Evolutionary conservation across 2,329 filamentous ascomycete species (phyloP).

Genomic region (Colletotrichum graminicola): DNA sequence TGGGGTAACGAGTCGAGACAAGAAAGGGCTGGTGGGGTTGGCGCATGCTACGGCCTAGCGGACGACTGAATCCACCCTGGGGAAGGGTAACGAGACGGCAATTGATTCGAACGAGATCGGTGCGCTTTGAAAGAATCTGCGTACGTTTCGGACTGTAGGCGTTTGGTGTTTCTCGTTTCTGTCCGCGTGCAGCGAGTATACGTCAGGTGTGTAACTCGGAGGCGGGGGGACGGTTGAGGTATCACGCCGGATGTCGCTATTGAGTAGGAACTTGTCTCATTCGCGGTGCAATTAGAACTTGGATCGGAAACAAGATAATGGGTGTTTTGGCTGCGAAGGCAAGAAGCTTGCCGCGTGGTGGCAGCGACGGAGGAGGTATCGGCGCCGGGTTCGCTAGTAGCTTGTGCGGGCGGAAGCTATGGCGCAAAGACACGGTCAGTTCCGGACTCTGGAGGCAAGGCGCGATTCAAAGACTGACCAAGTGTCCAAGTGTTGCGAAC

Average conservation of each 20-base stretch:
- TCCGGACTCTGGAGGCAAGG: background rate
- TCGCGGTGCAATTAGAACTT: background rate
- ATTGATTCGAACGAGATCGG: background rate
- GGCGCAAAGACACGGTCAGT: conserved; percentile 13
- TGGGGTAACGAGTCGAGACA: background rate
- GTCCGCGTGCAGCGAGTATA: conserved; percentile 5
- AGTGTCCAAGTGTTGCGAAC: no score
- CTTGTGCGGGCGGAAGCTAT: conserved; percentile 6
- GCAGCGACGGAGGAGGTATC: conserved; percentile 10
- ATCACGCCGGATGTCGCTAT: conserved; percentile 17
- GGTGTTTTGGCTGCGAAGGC: background rate
- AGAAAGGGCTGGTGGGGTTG: background rate
- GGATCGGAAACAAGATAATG: background rate
- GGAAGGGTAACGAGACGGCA: background rate
- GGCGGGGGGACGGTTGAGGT: conserved; percentile 24
- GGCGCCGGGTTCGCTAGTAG: conserved; percentile 15
- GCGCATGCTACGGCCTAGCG: conserved; percentile 20
- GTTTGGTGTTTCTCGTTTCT: background rate
- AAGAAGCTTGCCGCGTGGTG: background rate
- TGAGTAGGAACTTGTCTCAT: background rate
- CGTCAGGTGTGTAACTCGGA: conserved; percentile 10
- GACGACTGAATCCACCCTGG: background rate
- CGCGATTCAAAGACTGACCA: conserved; percentile 6
- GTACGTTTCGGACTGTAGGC: background rate
- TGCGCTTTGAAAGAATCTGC: background rate